Evolutionary conservation across 1,139 yeast genomes (phyloP), one percentile per base, ranked within the genome.

Genomic region (Blastobotrys malaysiensis): DNA sequence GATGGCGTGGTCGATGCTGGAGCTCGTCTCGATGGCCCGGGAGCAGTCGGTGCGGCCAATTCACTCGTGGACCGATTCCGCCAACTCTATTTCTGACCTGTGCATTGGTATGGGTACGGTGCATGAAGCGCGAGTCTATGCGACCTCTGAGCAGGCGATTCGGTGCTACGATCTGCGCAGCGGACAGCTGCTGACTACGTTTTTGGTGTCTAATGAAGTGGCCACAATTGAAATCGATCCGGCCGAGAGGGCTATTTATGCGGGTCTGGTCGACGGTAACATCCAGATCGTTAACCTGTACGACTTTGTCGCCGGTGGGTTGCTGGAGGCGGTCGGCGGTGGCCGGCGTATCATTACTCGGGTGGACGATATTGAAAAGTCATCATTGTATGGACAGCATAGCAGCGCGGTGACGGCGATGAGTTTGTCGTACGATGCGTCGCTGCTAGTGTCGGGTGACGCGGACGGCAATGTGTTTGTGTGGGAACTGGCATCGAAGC

Each of bases 401-500:
- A 61, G 65, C 1, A 57, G 65, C 2, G 60, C 69, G 2, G 80
- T 86, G 5, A 79, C 88, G 0, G 73, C 80, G 31, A 59, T 90
- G 53, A 73, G 73, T 1, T 69, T 88, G 2, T 83, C 91, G 0
- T 74, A 86, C 64, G 98, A 93, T 65, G 97, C 95, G 2, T 82
- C 91, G 20, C 69, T 74, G 47, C 65, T 93, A 9, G 73, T 87
- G 1, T 81, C 91, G 9, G 98, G 97, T 20, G 96, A 88, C 66
- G 70, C 77, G 0, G 66, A 67, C 18, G 98, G 98, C 1, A 76
- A 80, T 43, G 81, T 88, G 1, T 78, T 79, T 52, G 78, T 85
- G 0, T 78, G 87, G 64, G 97, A 91, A 67, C 76, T 86, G 7
- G 81, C 82, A 5, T 85, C 97, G 1, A 81, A 82, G 63, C 98